Evolutionary conservation across 192 early-diverging fungal species (phyloP).

Genomic region (Coemansia sp.): DNA sequence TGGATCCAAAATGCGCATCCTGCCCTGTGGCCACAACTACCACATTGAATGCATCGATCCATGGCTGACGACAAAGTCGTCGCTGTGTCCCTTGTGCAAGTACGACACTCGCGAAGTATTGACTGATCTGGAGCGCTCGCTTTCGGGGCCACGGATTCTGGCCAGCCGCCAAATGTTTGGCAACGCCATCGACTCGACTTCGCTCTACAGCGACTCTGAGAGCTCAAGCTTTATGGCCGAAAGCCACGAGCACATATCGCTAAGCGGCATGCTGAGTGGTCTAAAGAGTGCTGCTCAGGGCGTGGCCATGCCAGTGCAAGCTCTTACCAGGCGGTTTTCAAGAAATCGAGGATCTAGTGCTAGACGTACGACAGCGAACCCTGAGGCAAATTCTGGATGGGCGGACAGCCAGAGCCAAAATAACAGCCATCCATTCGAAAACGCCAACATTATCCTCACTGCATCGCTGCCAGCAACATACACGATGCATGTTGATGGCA

Average conservation of each 20-base stretch:
- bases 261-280: constrained; percentile 12
- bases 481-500: constrained; percentile 2
- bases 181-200: constrained; percentile 14
- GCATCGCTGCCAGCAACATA: constrained; percentile 19
- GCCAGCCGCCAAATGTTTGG: constrained; percentile 17
- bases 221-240: constrained; percentile 48
- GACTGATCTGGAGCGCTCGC: constrained; percentile 46
- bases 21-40: constrained; percentile 61
- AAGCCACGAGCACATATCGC: constrained; percentile 29
- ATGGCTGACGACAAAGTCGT: constrained; percentile 57
- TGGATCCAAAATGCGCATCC: constrained; percentile 53
- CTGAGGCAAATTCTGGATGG: neutral
- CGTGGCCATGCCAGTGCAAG: constrained; percentile 9
- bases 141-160: constrained; percentile 34
- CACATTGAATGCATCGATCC: constrained; percentile 61
- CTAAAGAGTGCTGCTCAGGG: constrained; percentile 5
- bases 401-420: constrained; percentile 1
- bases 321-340: constrained; percentile 6
- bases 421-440: constrained; percentile 12
- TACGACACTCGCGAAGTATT: constrained; percentile 53
- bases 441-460: constrained; percentile 15
- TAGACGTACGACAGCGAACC: neutral
- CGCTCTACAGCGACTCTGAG: constrained; percentile 24
- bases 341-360: neutral
- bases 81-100: constrained; percentile 59